phyloP scores from a whole-genome alignment of 352 stramenopile genomes.

The Salisapilia sapeloensis region DNA sequence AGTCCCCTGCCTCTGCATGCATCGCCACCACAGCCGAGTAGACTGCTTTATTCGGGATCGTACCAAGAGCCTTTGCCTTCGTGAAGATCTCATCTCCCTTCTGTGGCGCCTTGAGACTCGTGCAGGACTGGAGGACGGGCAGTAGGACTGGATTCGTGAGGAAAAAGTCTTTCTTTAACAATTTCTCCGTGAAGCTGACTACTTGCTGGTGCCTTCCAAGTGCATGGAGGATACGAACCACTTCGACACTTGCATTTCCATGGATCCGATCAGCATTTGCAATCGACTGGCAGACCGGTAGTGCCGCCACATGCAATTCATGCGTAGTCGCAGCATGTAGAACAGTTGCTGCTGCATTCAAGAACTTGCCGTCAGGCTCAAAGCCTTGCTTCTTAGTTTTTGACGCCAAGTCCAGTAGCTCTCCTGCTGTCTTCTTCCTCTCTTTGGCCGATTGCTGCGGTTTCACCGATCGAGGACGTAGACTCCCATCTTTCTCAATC shows the following conservation, averaged over 20 bases:
- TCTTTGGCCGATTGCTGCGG: too few species aligned
- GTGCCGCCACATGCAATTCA: constrained; percentile 28
- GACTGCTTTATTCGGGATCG: constrained; percentile 46
- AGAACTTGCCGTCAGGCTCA: constrained; percentile 22
- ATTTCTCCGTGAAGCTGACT: constrained; percentile 20
- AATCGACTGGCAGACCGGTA: constrained; percentile 40
- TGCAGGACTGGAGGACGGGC: constrained; percentile 41
- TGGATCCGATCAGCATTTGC: constrained; percentile 13
- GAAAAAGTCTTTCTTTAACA: constrained; percentile 49
- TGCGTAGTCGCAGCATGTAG: constrained; percentile 32
- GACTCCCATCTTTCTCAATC: too few species aligned
- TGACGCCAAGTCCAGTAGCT: too few species aligned
- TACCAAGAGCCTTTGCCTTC: constrained; percentile 22
- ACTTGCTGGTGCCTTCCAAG: constrained; percentile 28
- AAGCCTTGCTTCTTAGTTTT: constrained; percentile 13
- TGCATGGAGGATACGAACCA: constrained; percentile 42
- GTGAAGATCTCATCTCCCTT: constrained; percentile 50
- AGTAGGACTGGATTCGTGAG: constrained; percentile 36
- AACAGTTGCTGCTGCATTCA: constrained; percentile 16
- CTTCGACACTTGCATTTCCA: constrained; percentile 27
- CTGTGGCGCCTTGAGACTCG: constrained; percentile 18
- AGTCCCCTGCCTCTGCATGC: constrained; percentile 21
- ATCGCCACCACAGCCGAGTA: constrained; percentile 45
- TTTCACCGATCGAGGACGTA: too few species aligned
- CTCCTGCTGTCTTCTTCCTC: too few species aligned